phyloP scores from a whole-genome alignment of 106 monocot genomes.

The Acorus gramineus region DNA sequence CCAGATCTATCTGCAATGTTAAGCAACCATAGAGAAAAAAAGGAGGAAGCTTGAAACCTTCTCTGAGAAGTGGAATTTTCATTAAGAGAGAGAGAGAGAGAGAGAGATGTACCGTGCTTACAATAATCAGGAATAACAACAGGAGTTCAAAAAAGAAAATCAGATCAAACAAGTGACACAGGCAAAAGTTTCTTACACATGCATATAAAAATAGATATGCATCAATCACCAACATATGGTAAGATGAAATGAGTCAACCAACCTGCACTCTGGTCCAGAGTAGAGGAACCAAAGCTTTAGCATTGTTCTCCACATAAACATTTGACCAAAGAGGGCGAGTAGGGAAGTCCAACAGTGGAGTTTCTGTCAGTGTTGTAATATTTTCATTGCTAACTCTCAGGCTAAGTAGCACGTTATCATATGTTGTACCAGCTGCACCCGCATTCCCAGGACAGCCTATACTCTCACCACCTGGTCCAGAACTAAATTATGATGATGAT shows the following conservation, averaged over 20 bases:
- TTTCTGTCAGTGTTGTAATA: constrained; percentile 74
- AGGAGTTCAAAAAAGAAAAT: too few relatives aligned
- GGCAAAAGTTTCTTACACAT: too few relatives aligned
- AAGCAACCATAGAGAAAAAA: too few relatives aligned
- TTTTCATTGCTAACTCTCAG: constrained; percentile 87
- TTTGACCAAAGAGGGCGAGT: constrained; percentile 69
- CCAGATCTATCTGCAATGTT: too few relatives aligned
- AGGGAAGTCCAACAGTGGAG: constrained; percentile 86
- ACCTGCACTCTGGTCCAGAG: constrained; percentile 97
- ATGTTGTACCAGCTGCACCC: constrained; percentile 83
- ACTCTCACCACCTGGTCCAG: constrained; percentile 63
- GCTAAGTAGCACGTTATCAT: constrained; percentile 66
- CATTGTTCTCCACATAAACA: constrained; percentile 74
- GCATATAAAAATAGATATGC: background rate
- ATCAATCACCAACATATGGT: too few relatives aligned
- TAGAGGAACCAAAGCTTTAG: constrained; percentile 86
- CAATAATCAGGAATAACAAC: too few relatives aligned
- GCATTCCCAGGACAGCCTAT: constrained; percentile 78
- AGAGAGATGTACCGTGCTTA: too few relatives aligned
- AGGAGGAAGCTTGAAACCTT: too few relatives aligned
- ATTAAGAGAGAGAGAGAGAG: too few relatives aligned
- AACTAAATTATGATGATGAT: too few relatives aligned
- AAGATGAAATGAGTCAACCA: background rate
- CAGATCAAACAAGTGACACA: too few relatives aligned
- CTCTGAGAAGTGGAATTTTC: too few relatives aligned